These are phyloP conservation scores for Blastocystis sp. DNA, from an alignment of 352 stramenopile genomes.

Conservation along the genomic window DNA sequence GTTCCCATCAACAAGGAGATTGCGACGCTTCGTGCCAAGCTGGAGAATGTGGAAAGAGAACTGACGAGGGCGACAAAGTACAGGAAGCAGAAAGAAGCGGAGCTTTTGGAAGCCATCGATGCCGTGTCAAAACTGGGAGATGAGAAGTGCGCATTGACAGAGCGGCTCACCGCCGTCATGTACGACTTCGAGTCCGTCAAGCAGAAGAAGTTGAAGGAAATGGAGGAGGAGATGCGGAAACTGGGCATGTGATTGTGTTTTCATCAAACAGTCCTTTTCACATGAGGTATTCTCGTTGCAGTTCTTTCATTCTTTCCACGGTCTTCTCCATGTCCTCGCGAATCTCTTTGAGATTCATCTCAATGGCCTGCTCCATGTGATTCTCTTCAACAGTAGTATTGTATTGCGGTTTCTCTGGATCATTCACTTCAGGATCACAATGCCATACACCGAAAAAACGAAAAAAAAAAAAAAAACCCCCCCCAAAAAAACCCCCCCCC, in stretches of 20 bases:
- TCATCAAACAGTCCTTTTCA: not conserved
- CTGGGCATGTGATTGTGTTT: slow-evolving; percentile 58
- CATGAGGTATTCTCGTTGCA: too few species aligned
- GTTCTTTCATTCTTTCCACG: too few species aligned
- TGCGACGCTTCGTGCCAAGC: slow-evolving; percentile 17
- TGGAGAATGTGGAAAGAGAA: slow-evolving; percentile 48
- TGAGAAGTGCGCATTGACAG: slow-evolving; percentile 60
- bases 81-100: slow-evolving; percentile 52
- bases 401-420: too few species aligned
- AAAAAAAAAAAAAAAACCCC: too few species aligned
- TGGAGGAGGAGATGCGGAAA: slow-evolving; percentile 53
- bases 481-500: too few species aligned
- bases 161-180: slow-evolving; percentile 48
- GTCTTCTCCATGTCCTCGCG: too few species aligned
- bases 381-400: too few species aligned
- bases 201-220: slow-evolving; percentile 63
- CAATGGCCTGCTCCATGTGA: too few species aligned
- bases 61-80: slow-evolving; percentile 40
- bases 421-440: too few species aligned
- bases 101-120: slow-evolving; percentile 41
- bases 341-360: too few species aligned
- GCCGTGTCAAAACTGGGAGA: slow-evolving; percentile 28
- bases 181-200: slow-evolving; percentile 55
- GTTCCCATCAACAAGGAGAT: slow-evolving; percentile 64
- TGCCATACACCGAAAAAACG: too few species aligned